Evolutionary conservation across 192 early-diverging fungal species (phyloP), one percentile per base, ranked within the genome.

Genomic region (Phycomyces blakesleeanus): DNA sequence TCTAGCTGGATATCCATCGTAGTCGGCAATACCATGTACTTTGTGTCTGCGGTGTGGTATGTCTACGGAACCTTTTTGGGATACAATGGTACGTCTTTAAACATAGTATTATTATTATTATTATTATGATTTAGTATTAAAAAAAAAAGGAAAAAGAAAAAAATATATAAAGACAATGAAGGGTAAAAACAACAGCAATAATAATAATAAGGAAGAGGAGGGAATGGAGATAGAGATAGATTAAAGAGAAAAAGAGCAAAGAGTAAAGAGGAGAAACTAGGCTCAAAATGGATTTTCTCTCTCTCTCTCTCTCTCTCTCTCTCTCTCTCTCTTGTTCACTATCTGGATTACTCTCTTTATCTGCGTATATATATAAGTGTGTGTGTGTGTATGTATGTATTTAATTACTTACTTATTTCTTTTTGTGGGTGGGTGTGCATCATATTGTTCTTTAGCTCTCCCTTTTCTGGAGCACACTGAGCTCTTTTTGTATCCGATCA

Each of bases 391-490:
- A 39, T 14, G 22, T 16, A 55, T 47, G 47, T 26, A n/a, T 27
- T 6, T 56, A 20, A 27, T 25, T 53, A 5, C 37, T 1, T 61
- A 44, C 38, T 51, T 58, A 39, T 59, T 59, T 29, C 41, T 40
- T 51, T 40, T 40, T 22, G 42, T 22, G n/a, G 40, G 29, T n/a
- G n/a, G n/a, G n/a, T n/a, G n/a, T n/a, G n/a, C n/a, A n/a, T n/a
- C n/a, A n/a, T n/a, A n/a, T n/a, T n/a, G n/a, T n/a, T n/a, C n/a
- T 16, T 25, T 77, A 94, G 93, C 91, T 9, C 73, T 98, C 56
- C 96, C 96, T 47, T 98, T 98, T 69, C 75, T 98, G 63, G 86
- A 91, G 52, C 88, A 93, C 69, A 86, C 91, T 21, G 91, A 88
- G 63, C 74, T 94, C 44, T 94, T 95, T 78, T 76, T 98, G 66